phyloP scores from a whole-genome alignment of 495 filamentous ascomycete species.

The Glonium stellatum region DNA sequence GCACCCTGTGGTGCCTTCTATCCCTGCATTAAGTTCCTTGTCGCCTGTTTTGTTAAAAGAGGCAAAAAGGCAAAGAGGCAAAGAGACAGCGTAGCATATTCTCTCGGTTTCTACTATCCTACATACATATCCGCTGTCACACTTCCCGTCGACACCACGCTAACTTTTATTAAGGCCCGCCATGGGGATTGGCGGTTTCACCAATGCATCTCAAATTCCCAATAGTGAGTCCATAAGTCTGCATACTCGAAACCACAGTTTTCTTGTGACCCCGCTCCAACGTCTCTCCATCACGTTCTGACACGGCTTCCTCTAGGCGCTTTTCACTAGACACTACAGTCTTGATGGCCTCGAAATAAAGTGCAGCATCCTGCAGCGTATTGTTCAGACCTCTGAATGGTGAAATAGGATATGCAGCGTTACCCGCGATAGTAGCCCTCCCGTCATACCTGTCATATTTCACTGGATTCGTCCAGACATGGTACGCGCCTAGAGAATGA shows the following conservation, averaged over 20 bases:
- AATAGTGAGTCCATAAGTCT: constrained; percentile 1
- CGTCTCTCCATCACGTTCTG: background rate
- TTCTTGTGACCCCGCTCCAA: background rate
- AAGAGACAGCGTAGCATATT: too few relatives aligned
- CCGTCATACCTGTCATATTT: background rate
- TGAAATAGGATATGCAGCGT: background rate
- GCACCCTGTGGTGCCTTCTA: too few relatives aligned
- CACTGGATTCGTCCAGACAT: background rate
- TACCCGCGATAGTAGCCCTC: background rate
- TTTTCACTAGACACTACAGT: background rate
- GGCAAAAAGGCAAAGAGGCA: too few relatives aligned
- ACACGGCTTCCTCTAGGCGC: background rate
- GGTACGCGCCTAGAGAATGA: constrained; percentile 2
- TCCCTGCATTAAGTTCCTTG: too few relatives aligned
- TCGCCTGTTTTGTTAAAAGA: too few relatives aligned
- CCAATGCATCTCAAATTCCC: constrained; percentile 1
- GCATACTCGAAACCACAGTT: background rate
- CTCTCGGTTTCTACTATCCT: too few relatives aligned
- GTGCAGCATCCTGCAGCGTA: constrained; percentile 1
- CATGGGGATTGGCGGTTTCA: background rate
- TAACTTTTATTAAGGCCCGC: background rate
- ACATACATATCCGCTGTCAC: too few relatives aligned
- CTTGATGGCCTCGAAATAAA: background rate
- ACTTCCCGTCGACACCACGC: too few relatives aligned
- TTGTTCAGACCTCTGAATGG: background rate